Conservation (phyloP, 768 basidiomycete genomes). For the Russula dissimulans region DNA sequence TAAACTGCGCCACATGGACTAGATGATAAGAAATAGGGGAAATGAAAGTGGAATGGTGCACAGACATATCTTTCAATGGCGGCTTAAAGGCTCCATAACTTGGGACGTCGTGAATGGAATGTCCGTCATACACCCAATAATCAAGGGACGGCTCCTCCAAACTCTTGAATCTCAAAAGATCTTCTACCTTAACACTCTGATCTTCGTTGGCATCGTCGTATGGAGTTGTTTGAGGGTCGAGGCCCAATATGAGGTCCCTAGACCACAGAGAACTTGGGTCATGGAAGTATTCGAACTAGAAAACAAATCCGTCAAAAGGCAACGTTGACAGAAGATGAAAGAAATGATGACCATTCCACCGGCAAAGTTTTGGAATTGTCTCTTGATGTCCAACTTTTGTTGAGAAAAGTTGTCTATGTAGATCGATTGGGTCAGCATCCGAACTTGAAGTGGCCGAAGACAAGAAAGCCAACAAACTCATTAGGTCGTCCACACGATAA, state of each 20-base stretch:
- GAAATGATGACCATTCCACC: conserved; percentile 10
- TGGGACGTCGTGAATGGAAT: background rate
- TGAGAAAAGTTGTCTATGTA: conserved; percentile 18
- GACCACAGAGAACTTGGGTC: background rate
- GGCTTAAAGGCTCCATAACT: background rate
- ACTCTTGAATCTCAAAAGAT: conserved; percentile 1
- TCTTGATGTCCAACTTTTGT: conserved; percentile 14
- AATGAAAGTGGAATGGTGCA: background rate
- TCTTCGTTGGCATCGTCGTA: conserved; percentile 9
- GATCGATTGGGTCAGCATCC: background rate
- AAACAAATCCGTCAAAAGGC: background rate
- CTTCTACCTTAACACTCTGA: background rate
- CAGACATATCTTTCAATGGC: conserved; percentile 7
- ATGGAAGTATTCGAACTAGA: conserved; percentile 2
- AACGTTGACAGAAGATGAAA: background rate
- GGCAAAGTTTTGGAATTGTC: conserved; percentile 20
- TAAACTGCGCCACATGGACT: background rate
- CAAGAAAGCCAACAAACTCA: background rate
- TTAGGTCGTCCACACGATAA: background rate
- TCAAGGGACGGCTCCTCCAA: conserved; percentile 2
- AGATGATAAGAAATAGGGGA: background rate
- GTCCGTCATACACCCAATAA: conserved; percentile 8
- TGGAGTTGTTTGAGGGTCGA: background rate
- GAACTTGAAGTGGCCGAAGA: too few relatives aligned
- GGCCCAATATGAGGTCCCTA: background rate